Percentiles rank a stretch among this genome's conserved stretches.
Evolutionary conservation across 2,329 filamentous ascomycete species (phyloP).

Genomic region (Trichophyton simii): DNA sequence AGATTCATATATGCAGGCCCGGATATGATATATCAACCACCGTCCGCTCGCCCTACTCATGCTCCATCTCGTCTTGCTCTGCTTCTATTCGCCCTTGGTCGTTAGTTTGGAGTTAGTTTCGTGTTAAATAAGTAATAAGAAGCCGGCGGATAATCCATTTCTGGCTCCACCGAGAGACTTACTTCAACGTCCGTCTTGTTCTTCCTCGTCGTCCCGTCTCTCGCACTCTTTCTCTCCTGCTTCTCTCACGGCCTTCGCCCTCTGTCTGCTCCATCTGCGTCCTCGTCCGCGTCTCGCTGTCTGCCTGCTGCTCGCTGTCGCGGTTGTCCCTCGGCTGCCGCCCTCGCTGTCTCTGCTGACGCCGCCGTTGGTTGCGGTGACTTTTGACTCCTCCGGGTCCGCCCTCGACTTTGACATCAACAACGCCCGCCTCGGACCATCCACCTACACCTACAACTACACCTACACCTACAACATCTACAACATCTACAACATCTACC

Average conservation of each 20-base stretch:
- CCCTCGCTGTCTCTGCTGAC: too few species aligned
- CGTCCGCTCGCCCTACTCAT: neutral
- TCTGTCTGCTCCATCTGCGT: neutral
- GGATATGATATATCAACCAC: conserved; percentile 1
- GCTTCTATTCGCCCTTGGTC: neutral
- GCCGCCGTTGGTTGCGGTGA: too few species aligned
- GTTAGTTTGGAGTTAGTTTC: conserved; percentile 2
- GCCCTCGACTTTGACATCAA: neutral
- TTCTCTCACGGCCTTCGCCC: neutral
- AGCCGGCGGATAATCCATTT: neutral
- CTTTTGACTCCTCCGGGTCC: too few species aligned
- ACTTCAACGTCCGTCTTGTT: neutral
- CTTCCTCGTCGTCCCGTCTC: neutral
- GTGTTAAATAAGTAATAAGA: neutral
- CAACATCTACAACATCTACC: neutral
- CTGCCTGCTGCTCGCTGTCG: neutral
- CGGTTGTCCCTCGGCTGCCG: neutral
- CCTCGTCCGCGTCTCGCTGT: neutral
- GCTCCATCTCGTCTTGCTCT: neutral
- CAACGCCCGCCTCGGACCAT: neutral
- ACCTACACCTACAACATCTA: neutral
- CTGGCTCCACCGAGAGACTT: conserved; percentile 1
- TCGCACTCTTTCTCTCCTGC: neutral
- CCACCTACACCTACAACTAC: neutral
- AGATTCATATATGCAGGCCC: neutral